Percentiles rank a stretch among this genome's conserved stretches.
Conservation (phyloP, 257 asterid genomes). For the Echites panduratus region DNA sequence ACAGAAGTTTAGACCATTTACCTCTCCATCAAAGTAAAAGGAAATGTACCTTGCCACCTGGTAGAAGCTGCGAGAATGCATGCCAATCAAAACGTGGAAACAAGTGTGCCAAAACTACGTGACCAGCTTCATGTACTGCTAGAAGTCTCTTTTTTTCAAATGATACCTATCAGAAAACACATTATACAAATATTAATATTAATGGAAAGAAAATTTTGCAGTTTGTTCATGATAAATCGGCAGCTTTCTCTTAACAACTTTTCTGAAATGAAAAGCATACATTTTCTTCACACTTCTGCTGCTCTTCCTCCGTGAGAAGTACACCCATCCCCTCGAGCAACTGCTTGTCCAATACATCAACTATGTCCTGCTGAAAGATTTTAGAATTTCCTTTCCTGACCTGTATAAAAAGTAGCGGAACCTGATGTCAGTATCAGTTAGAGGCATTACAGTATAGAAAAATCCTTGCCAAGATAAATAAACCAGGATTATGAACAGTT, state of each 20-base stretch:
- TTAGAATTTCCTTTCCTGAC: conserved; percentile 80
- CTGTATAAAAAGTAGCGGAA: conserved; percentile 30
- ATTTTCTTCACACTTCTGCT: conserved; percentile 77
- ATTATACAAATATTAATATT: not conserved
- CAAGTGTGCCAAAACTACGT: conserved; percentile 89
- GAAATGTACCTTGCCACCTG: conserved; percentile 83
- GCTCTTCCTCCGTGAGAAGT: conserved; percentile 99
- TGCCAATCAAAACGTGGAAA: conserved; percentile 97
- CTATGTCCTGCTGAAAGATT: conserved; percentile 80
- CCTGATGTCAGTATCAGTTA: not conserved
- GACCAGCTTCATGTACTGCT: conserved; percentile 99
- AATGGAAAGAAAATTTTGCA: conserved; percentile 7
- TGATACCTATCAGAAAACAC: conserved; percentile 46
- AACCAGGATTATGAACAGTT: not conserved
- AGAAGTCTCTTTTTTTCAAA: conserved; percentile 67
- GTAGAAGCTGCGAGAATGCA: conserved; percentile 98
- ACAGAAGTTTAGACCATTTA: conserved; percentile 7
- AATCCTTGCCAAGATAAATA: not conserved
- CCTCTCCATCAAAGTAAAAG: not conserved
- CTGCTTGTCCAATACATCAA: conserved; percentile 94
- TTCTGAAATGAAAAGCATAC: conserved; percentile 41
- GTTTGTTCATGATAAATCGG: not conserved
- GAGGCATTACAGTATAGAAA: not conserved
- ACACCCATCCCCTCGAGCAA: conserved; percentile 99
- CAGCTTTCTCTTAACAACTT: conserved; percentile 3